Evolutionary conservation across 2,329 filamentous ascomycete species (phyloP), one percentile per base, ranked within the genome.

Genomic region (Epichloe uncinata): DNA sequence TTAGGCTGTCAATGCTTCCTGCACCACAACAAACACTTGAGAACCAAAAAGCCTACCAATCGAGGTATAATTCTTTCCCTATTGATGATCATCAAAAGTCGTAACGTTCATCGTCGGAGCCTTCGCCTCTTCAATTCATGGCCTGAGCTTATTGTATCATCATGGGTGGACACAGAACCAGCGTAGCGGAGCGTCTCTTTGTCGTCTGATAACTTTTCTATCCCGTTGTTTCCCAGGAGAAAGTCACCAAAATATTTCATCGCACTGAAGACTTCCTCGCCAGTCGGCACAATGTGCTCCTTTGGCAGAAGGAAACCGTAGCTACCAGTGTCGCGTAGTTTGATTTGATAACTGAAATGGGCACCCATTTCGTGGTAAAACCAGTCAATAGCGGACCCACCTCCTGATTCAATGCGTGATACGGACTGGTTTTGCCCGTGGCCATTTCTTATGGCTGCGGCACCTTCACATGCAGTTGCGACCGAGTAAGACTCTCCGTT

Each of bases 251-350:
- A 82, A 58, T 90, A 90, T 61, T 90, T 78, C 54, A 95, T 74
- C 0, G 89, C 87, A 56, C 85, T 84, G 56, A 91, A 81, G 40
- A 91, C 78, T 66, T 98, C 93, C 65, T 91, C 82, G 8, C 93
- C 91, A 0, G 87, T 93, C 0, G 91, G 89, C 2, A 95, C 72
- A 52, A 97, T 97, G 53, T 94, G 78, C 51, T 93, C 84, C 51
- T 79, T 83, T 0, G 93, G 93, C 4, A 97, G 71, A 45, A 98
- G 70, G 63, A 97, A 98, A 0, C 93, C 93, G 63, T 97, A 97
- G 63, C 82, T 93, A 9, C 93, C 93, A 0, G 86, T 93, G 64
- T 98, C 93, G 45, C 93, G 77, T 30, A 98, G 73, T 69, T 97
- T 97, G 68, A 93, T 84, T 72, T 97, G 93, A 64, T 94, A 97